Evolutionary conservation across 169 alveolate species (phyloP).

Genomic region (Nephromyces sp.): DNA sequence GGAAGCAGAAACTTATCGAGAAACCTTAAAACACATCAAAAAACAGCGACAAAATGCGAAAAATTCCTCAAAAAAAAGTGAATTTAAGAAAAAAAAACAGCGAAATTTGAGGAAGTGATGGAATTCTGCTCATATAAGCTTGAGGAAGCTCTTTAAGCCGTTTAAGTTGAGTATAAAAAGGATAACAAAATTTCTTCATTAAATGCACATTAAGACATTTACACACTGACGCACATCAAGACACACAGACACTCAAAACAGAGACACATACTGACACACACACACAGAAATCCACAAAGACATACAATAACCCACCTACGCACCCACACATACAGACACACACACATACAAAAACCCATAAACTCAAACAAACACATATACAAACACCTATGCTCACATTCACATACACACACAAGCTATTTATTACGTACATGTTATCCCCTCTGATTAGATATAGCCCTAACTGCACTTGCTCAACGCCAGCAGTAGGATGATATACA

Average conservation of each 20-base stretch:
- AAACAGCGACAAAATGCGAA: no score
- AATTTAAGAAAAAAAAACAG: slow-evolving; percentile 1
- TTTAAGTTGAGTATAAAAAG: no score
- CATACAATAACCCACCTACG: slow-evolving; percentile 33
- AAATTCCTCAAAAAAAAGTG: no score
- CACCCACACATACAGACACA: slow-evolving; percentile 40
- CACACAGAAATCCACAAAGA: not conserved
- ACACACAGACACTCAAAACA: not conserved
- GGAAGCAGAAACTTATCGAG: not conserved
- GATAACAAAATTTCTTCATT: no score
- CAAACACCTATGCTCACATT: no score
- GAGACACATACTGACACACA: not conserved
- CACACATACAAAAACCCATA: not conserved
- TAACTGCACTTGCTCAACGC: slow-evolving; percentile 62
- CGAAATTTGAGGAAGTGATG: not conserved
- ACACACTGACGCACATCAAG: not conserved
- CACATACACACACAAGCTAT: not conserved
- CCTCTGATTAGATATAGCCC: slow-evolving; percentile 67
- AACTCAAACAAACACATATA: no score
- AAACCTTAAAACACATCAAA: not conserved
- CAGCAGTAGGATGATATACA: slow-evolving; percentile 56
- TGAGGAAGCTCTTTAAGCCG: slow-evolving; percentile 36
- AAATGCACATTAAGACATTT: no score
- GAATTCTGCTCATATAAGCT: not conserved
- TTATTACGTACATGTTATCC: slow-evolving; percentile 60